A percentile compares a stretch with the other conserved stretches of the same genome.
These are phyloP conservation scores for Drosera capensis DNA, from an alignment of 148 eudicot genomes.

Conservation along the genomic window DNA sequence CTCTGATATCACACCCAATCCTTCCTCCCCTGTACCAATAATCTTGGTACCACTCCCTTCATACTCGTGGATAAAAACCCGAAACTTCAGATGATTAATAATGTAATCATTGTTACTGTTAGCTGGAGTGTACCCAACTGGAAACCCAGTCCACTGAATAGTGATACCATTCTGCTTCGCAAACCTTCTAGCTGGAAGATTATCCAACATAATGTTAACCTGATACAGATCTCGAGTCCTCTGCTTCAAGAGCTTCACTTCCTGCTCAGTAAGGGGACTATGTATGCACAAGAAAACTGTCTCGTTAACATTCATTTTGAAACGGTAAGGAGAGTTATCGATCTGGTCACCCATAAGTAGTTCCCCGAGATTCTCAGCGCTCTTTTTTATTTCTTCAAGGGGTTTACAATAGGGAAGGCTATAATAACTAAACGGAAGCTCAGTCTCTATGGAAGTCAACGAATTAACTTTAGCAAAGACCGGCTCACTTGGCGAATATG, in stretches of 20 bases:
- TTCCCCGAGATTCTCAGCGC: constrained; percentile 80
- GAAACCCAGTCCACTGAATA: constrained; percentile 56
- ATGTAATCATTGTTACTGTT: constrained; percentile 37
- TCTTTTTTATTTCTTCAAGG: constrained; percentile 34
- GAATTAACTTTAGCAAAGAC: constrained; percentile 62
- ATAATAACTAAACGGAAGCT: constrained; percentile 69
- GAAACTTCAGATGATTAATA: constrained; percentile 49
- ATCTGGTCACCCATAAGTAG: constrained; percentile 73
- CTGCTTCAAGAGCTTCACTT: constrained; percentile 53
- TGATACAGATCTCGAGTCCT: constrained; percentile 60
- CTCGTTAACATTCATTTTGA: constrained; percentile 50
- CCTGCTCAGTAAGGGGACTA: constrained; percentile 28
- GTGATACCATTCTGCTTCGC: constrained; percentile 33
- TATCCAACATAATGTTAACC: constrained; percentile 58
- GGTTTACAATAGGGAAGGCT: constrained; percentile 67
- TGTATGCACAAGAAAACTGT: constrained; percentile 43
- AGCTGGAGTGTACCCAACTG: constrained; percentile 40
- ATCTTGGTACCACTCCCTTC: constrained; percentile 44
- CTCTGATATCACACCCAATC: constrained; percentile 40
- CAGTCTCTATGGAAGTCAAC: constrained; percentile 57
- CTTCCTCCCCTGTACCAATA: constrained; percentile 55
- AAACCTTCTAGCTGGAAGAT: constrained; percentile 57
- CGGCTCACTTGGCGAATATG: constrained; percentile 27
- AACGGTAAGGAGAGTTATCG: constrained; percentile 57
- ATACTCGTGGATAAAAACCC: constrained; percentile 52